Evolutionary conservation across 768 basidiomycete genomes (phyloP).

Genomic region (Lactarius quietus): DNA sequence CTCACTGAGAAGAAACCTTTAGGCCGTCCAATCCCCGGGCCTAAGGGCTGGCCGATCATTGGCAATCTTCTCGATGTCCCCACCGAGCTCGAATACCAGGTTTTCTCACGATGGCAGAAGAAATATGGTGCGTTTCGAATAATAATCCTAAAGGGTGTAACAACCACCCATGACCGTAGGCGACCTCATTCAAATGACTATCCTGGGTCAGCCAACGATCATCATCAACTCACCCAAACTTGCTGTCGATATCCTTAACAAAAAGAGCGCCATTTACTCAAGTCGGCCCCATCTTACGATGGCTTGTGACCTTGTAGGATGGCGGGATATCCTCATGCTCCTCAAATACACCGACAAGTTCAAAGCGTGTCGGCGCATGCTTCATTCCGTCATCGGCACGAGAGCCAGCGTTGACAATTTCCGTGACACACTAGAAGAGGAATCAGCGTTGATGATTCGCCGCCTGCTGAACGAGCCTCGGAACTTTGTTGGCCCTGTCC

Average conservation of each 20-base stretch:
- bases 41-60: constrained; percentile 25
- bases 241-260: constrained; percentile 28
- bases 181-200: constrained; percentile 27
- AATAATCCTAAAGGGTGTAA: not conserved
- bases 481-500: constrained; percentile 23
- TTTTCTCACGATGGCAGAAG: constrained; percentile 20
- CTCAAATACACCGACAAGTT: constrained; percentile 27
- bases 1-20: constrained; percentile 18
- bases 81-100: constrained; percentile 21
- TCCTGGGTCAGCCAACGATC: constrained; percentile 29
- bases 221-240: constrained; percentile 28
- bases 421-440: constrained; percentile 23
- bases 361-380: constrained; percentile 26
- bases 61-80: constrained; percentile 27
- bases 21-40: constrained; percentile 22
- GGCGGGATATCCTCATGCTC: constrained; percentile 26
- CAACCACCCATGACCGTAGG: constrained; percentile 13
- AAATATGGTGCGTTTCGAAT: constrained; percentile 22
- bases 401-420: constrained; percentile 22
- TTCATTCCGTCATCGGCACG: constrained; percentile 26
- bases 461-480: constrained; percentile 25
- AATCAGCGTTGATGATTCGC: constrained; percentile 20
- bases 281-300: constrained; percentile 27
- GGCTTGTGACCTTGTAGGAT: constrained; percentile 27
- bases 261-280: constrained; percentile 31